Base-by-base conservation (phyloP, 2,329 filamentous ascomycete genomes). In the Alternaria gansuensis region DNA sequence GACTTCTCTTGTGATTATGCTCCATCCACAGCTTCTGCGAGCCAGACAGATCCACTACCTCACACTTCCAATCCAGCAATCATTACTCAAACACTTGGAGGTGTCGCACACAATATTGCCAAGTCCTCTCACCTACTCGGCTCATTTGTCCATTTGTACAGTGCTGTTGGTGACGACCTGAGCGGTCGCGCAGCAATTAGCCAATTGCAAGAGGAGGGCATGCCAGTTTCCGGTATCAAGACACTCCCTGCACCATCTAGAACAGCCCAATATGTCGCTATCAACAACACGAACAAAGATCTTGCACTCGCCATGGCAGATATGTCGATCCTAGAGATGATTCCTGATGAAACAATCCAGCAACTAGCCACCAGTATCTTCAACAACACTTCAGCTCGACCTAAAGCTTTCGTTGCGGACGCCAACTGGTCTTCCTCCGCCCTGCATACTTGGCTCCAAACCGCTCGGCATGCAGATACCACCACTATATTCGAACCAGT, bases 231-330 rank as follows among this genome's bases (percentile, higher is more conserved):
- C 10, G 88, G 86, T 39, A 86, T 97, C 50, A 84, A 73, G 39
- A 73, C 70, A 0, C 64, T 81, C 0, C 64, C 68, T 5, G 62
- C 64, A 23, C 82, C 82, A 3, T 83, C 83, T 31, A 85, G 90
- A 55, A 98, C 94, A 2, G 92, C 93, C 0, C 93, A 97, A 75
- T 98, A 98, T 75, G 86, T 98, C 3, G 90, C 94, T 14, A 82
- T 98, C 64, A 99, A 98, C 74, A 91, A 96, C 72, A 82, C 82
- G 0, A 87, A 89, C 59, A 96, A 93, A 76, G 90, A 93, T 63
- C 85, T 99, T 2, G 84, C 93, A n/a, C 79, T 97, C 63, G 94
- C 93, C 44, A 96, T 97, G 92, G 93, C 94, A 4, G 95, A 98
- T 74, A 97, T 98, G 93, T 86, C 83, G 54, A 94, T 97, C 68